Evolutionary conservation across 2,329 filamentous ascomycete species (phyloP).

Genomic region (Beauveria sp.): DNA sequence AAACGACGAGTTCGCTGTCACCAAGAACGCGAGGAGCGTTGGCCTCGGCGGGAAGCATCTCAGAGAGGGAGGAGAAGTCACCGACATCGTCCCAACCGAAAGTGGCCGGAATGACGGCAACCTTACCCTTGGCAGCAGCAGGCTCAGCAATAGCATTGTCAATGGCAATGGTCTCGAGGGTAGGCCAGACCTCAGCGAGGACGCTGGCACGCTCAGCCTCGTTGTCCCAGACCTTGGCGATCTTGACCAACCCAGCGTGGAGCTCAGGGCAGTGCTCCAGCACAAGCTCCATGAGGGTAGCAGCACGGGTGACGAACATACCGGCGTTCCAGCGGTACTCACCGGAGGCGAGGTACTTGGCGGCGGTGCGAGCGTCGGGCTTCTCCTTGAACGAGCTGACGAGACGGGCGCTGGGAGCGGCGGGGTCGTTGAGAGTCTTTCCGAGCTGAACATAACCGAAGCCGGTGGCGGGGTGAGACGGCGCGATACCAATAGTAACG

Average conservation of each 20-base stretch:
- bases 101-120: conserved; percentile 20
- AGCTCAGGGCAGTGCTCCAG: conserved; percentile 19
- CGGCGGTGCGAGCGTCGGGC: conserved; percentile 20
- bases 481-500: conserved; percentile 21
- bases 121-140: conserved; percentile 19
- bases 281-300: conserved; percentile 20
- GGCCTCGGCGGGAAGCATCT: conserved; percentile 20
- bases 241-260: conserved; percentile 16
- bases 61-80: conserved; percentile 20
- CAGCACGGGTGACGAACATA: conserved; percentile 21
- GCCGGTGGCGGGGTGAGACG: conserved; percentile 21
- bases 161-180: conserved; percentile 20
- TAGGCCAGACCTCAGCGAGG: conserved; percentile 19
- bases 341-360: conserved; percentile 20
- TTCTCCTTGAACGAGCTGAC: conserved; percentile 22
- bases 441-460: conserved; percentile 21
- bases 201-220: conserved; percentile 15
- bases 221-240: conserved; percentile 19
- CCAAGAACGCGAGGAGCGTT: conserved; percentile 19
- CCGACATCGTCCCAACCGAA: conserved; percentile 22
- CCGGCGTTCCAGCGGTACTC: conserved; percentile 22
- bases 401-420: conserved; percentile 17
- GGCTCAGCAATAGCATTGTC: conserved; percentile 22
- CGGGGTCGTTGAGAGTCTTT: conserved; percentile 16
- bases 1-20: conserved; percentile 18